Conservation (phyloP, 148 eudicot species). For the Cornus kousa region DNA sequence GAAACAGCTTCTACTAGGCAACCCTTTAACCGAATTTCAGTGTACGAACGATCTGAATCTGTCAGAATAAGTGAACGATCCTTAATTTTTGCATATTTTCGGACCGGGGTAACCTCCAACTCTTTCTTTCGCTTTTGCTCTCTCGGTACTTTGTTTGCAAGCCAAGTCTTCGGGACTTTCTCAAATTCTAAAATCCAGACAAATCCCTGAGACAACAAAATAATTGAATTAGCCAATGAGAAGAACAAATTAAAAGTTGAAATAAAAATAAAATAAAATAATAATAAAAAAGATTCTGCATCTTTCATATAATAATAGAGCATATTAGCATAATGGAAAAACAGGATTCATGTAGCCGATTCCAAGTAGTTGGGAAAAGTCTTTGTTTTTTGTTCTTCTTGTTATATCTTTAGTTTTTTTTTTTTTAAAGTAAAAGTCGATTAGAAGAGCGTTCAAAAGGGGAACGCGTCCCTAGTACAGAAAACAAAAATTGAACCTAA, state of each 20-base stretch:
- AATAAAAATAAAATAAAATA: too few relatives aligned
- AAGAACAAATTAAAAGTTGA: not conserved
- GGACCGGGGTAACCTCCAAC: conserved; percentile 72
- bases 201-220: conserved; percentile 54
- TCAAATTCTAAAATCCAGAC: conserved; percentile 80
- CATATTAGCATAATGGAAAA: not conserved
- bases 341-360: not conserved
- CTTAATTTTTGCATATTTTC: conserved; percentile 64
- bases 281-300: not conserved
- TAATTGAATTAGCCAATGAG: not conserved
- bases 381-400: too few relatives aligned
- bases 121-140: conserved; percentile 63
- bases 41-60: conserved; percentile 62
- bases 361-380: not conserved
- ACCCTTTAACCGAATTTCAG: conserved; percentile 58
- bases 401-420: too few relatives aligned
- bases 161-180: conserved; percentile 49
- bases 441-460: too few relatives aligned
- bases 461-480: too few relatives aligned
- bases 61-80: conserved; percentile 58
- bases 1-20: conserved; percentile 83
- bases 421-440: too few relatives aligned
- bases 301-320: not conserved
- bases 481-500: too few relatives aligned
- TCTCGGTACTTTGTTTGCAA: conserved; percentile 30